Base-by-base conservation (phyloP, 495 filamentous ascomycete species). In the Parmelia sp. region DNA sequence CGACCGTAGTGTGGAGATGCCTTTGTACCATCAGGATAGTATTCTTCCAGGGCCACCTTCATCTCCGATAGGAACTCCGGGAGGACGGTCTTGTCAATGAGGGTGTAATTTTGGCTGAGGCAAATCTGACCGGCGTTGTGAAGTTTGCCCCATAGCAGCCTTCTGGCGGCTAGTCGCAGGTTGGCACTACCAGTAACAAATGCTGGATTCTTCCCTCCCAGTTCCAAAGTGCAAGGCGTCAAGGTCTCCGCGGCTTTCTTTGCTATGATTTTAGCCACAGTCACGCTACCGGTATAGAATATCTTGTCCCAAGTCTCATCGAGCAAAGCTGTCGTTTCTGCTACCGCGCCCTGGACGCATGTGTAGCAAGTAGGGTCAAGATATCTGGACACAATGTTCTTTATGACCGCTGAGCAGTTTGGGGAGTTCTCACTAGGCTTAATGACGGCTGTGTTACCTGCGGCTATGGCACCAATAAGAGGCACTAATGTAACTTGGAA, bases 141-240 rank as follows among this genome's bases (percentile, higher is more conserved):
- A 12, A 82, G 75, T 80, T 96, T 97, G 57, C 86, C 88, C 91
- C 91, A 97, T 7, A 93, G 75, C 59, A 96, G 78, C 49, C 93
- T 80, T 67, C 86, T 83, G 19, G 92, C 93, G 10, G 93, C 90
- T 25, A 96, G 77, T 63, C 83, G 75, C 29, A 90, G 78, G 75
- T 96, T 81, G 36, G 90, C 86, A 67, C 87, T 82, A 73, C 88
- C 89, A 56, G 89, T 89, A 66, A 96, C 77, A 69, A 96, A 90
- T 35, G 90, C 90, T 27, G 92, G 93, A 75, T 96, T n/a, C n/a
- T n/a, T n/a, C n/a, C n/a, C n/a, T n/a, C n/a, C n/a, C 96, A 96
- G 82, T 76, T 96, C 93, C 63, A 96, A 82, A 55, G 84, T 80
- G 25, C 94, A 88, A 0, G 92, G 93, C 6, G 93, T 96, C 61